Base-by-base conservation (phyloP, 2,329 filamentous ascomycete species). In the Talaromyces sp. region DNA sequence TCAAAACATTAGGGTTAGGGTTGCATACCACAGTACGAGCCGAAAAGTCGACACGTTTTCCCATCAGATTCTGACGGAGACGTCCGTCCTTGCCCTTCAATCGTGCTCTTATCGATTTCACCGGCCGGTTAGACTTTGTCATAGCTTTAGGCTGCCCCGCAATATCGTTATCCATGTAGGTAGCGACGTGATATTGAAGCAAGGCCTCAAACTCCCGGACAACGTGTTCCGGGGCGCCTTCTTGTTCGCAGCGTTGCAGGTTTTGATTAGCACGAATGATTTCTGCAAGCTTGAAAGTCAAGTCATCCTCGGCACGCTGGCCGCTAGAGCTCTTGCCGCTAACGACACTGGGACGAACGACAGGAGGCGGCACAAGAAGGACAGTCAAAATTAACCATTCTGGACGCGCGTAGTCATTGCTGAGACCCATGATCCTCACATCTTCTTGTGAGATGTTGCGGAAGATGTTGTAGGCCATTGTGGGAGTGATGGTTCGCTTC, bases 111-210 rank as follows among this genome's bases (percentile, higher is more conserved):
- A 99, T 96, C 17, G 95, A 93, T 82, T 99, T 99, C 71, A 99
- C 91, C 0, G 96, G 93, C 74, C 96, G 89, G 58, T 96, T 96
- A 65, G 93, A 97, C 84, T 99, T 99, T 75, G 99, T 96, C 74
- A 98, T 84, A 2, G 95, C 94, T 72, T 95, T 93, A 2, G 95
- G 95, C 72, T 96, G 89, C 59, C 94, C 93, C 69, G 96, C 95
- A 79, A 98, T 97, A 77, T 99, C 94, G 73, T 99, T 99, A 80
- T 99, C 95, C 96, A 99, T 99, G 80, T 97, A 96, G 0, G 96
- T 99, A 51, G 96, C 96, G 67, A 99, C 93, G 74, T 99, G 96
- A 75, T 97, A 99, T 76, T 99, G 96, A 43, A 99, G 83, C 36
- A 99, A 82, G 69, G 90, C 88, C 78, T 97, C 92, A 66, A 97